Conservation (phyloP, 805 yeast genomes). For the Wickerhamiella kurtzmanii region DNA sequence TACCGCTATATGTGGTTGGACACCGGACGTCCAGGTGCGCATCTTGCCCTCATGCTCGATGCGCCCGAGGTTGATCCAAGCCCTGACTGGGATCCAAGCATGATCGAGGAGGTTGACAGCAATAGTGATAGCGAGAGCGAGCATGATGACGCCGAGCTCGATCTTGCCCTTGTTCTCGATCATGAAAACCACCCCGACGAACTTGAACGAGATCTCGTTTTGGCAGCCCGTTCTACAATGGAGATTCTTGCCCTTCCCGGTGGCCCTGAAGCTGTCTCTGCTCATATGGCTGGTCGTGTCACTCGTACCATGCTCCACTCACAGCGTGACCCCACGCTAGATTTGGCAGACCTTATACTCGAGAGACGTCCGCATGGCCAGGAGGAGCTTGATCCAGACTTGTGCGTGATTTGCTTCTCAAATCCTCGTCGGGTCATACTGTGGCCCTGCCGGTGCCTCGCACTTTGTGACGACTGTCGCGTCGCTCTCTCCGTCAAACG, state of each 20-base stretch:
- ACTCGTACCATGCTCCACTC: neutral
- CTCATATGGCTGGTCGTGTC: neutral
- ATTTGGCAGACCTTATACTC: neutral
- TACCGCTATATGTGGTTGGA: conserved; percentile 1
- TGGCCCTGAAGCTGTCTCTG: neutral
- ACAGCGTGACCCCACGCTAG: neutral
- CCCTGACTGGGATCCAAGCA: conserved; percentile 1
- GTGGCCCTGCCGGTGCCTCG: conserved; percentile 90
- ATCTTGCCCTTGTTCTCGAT: no score
- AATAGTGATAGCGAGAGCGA: neutral
- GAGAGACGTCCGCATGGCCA: neutral
- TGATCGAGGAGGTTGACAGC: neutral
- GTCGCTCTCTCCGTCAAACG: conserved; percentile 57
- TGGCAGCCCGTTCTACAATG: neutral
- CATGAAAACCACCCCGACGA: neutral
- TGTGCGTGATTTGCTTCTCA: conserved; percentile 71
- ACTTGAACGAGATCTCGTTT: neutral
- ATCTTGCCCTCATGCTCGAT: neutral
- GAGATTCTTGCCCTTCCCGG: neutral
- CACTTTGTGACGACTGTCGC: conserved; percentile 77
- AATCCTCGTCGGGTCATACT: conserved; percentile 62
- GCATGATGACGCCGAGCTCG: neutral
- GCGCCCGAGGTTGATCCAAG: conserved; percentile 3
- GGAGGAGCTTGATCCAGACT: neutral
- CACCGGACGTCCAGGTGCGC: conserved; percentile 1